These are phyloP conservation scores for Syzygium syzygioides DNA, from an alignment of 441 rosid species.

Conservation along the genomic window DNA sequence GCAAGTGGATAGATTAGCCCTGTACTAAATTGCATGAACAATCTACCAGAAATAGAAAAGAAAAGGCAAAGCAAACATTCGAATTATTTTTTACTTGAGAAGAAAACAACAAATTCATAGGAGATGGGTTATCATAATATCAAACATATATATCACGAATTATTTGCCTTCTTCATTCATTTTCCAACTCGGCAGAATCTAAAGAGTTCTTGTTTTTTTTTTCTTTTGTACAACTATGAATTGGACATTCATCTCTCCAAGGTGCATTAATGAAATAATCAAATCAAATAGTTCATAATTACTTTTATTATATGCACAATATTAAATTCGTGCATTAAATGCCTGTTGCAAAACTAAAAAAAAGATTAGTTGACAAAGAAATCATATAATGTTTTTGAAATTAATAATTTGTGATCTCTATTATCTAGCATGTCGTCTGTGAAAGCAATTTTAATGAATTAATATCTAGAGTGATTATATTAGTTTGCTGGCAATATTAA, in stretches of 20 bases:
- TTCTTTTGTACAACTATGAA: not conserved
- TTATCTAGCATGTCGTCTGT: accelerated
- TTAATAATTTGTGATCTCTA: not conserved
- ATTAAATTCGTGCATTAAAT: not conserved
- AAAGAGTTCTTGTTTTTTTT: not conserved
- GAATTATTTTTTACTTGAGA: too few species aligned
- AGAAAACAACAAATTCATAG: too few species aligned
- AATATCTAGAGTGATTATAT: not conserved
- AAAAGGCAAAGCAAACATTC: not conserved
- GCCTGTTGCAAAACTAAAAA: not conserved
- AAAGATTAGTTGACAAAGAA: not conserved
- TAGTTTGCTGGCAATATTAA: not conserved
- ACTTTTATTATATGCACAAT: not conserved
- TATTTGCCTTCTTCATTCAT: not conserved
- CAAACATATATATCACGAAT: not conserved
- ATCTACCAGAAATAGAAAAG: too few species aligned
- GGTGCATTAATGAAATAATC: accelerated
- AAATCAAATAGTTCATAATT: not conserved
- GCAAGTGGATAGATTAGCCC: not conserved
- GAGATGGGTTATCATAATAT: not conserved
- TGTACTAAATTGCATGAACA: too few species aligned
- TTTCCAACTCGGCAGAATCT: accelerated
- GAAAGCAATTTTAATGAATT: not conserved
- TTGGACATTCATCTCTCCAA: not conserved
- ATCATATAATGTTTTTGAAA: not conserved